Conservation (phyloP, 2,329 filamentous ascomycete species). For the Acrocalymma vagum region DNA sequence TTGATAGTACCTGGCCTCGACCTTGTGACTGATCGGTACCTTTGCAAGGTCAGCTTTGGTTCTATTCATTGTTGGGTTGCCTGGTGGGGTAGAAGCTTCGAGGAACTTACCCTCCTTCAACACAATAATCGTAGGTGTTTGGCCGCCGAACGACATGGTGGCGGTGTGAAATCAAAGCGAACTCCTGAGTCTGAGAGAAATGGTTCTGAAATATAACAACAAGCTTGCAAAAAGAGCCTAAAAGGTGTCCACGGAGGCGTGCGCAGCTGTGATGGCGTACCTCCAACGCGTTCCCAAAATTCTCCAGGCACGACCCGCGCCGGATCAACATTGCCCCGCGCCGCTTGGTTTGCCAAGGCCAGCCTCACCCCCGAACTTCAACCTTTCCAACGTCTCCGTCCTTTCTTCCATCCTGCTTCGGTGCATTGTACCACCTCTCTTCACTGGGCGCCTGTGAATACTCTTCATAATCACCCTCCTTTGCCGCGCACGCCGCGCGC, state of each 20-base stretch:
- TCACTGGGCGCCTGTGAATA: constrained; percentile 15
- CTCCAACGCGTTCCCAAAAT: constrained; percentile 42
- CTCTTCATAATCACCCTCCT: constrained; percentile 21
- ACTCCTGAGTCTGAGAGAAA: constrained; percentile 1
- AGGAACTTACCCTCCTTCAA: constrained; percentile 85
- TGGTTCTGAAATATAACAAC: constrained; percentile 2
- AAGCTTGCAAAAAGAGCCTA: constrained; percentile 9
- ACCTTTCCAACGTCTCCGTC: too few relatives aligned
- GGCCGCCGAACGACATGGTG: constrained; percentile 93
- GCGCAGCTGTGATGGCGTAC: constrained; percentile 32
- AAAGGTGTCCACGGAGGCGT: constrained; percentile 26
- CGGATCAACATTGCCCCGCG: constrained; percentile 24
- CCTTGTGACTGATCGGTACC: constrained; percentile 98
- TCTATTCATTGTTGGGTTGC: constrained; percentile 8
- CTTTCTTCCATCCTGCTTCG: constrained; percentile 32
- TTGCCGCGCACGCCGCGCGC: constrained; percentile 2
- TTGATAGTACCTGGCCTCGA: constrained; percentile 94
- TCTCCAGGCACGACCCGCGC: constrained; percentile 30
- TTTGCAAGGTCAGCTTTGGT: constrained; percentile 56
- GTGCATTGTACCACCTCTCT: constrained; percentile 34
- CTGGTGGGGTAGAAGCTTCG: constrained; percentile 30
- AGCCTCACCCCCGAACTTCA: constrained; percentile 19
- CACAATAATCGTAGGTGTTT: constrained; percentile 97
- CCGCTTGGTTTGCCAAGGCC: constrained; percentile 11
- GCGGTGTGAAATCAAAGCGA: constrained; percentile 16